These are phyloP conservation scores for Pleurotus tuber-regium DNA, from an alignment of 768 basidiomycete species.

Conservation along the genomic window DNA sequence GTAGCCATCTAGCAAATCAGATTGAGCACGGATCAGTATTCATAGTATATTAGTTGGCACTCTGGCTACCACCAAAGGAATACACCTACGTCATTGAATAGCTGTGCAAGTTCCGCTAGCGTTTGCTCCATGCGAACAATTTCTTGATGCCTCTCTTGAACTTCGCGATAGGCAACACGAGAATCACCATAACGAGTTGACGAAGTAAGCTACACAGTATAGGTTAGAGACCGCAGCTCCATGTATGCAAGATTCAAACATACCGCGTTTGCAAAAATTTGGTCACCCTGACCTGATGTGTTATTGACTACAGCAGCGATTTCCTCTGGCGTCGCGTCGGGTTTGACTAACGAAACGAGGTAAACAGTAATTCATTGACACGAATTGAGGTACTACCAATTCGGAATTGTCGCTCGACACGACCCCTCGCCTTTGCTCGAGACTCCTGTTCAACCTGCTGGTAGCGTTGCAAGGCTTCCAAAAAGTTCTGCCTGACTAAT, in stretches of 20 bases:
- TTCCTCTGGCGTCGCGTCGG: conserved; percentile 81
- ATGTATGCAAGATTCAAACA: conserved; percentile 16
- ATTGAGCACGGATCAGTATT: neutral
- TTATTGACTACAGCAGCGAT: conserved; percentile 63
- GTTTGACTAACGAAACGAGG: conserved; percentile 87
- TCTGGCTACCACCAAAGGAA: neutral
- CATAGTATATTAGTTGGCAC: neutral
- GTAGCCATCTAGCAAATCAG: conserved; percentile 64
- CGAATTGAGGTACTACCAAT: too few species aligned
- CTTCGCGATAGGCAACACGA: conserved; percentile 79
- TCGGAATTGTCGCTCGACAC: conserved; percentile 73
- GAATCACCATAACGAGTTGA: conserved; percentile 86
- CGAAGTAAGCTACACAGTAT: conserved; percentile 51
- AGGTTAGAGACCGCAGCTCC: conserved; percentile 2
- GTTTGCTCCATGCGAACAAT: conserved; percentile 84
- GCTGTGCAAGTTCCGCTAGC: conserved; percentile 81
- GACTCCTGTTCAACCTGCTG: conserved; percentile 74
- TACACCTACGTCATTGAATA: conserved; percentile 74
- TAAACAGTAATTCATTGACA: too few species aligned
- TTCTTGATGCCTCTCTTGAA: conserved; percentile 86
- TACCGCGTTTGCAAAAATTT: conserved; percentile 81
- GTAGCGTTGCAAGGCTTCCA: conserved; percentile 76
- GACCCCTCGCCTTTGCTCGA: conserved; percentile 58
- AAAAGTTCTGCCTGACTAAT: conserved; percentile 63
- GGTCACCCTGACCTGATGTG: conserved; percentile 46